Evolutionary conservation across 345 rosid species (phyloP).

Genomic region (Citrus medica): DNA sequence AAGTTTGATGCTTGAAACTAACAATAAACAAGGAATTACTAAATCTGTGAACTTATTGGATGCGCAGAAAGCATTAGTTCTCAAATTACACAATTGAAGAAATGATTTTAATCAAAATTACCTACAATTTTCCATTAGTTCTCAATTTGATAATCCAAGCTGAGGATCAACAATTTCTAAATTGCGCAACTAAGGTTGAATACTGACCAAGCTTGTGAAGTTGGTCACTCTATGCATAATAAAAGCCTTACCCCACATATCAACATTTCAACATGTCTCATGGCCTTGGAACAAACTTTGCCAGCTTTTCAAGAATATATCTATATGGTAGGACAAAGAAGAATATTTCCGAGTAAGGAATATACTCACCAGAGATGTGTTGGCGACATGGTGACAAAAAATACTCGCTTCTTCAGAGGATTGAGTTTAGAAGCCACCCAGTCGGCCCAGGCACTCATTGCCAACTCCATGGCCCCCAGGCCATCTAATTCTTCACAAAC

Average conservation of each 20-base stretch:
- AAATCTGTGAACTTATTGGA: neutral
- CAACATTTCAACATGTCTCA: neutral
- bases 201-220: neutral
- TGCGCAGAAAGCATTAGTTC: neutral
- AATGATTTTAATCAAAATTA: neutral
- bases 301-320: neutral
- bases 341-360: neutral
- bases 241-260: neutral
- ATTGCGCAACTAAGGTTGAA: neutral
- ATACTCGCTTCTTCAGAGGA: conserved; percentile 49
- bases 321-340: neutral
- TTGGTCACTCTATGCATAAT: neutral
- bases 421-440: conserved; percentile 61
- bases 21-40: neutral
- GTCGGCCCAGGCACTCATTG: conserved; percentile 90
- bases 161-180: neutral
- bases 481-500: conserved; percentile 82
- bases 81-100: neutral
- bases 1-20: neutral
- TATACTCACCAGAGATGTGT: conserved; percentile 73
- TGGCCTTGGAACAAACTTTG: neutral
- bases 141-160: neutral
- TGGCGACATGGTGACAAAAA: conserved; percentile 94
- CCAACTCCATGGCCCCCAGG: conserved; percentile 80
- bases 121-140: neutral